Conservation (phyloP, 2,329 filamentous ascomycete genomes). For the Pezicula neosporulosa region DNA sequence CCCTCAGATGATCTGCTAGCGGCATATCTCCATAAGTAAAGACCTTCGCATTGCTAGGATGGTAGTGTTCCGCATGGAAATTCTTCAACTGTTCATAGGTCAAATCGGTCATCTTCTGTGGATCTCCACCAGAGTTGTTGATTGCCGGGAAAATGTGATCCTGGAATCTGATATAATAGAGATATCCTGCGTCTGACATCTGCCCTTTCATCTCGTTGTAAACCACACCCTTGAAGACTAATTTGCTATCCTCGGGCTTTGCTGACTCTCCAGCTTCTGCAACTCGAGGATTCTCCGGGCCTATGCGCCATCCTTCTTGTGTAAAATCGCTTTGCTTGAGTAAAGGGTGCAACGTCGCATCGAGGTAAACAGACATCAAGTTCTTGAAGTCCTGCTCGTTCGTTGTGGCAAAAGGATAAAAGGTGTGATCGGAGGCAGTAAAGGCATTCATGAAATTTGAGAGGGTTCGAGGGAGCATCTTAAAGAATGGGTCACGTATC, state of each 20-base stretch:
- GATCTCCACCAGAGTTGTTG: conserved; percentile 95
- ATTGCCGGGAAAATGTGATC: conserved; percentile 92
- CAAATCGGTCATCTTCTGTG: conserved; percentile 91
- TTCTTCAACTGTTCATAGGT: conserved; percentile 85
- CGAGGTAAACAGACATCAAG: conserved; percentile 92
- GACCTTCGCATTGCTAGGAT: conserved; percentile 95
- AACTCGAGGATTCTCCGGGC: conserved; percentile 75
- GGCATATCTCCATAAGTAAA: conserved; percentile 96
- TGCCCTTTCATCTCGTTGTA: conserved; percentile 99
- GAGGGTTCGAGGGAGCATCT: conserved; percentile 97
- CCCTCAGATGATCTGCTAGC: conserved; percentile 72
- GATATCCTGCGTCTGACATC: conserved; percentile 94
- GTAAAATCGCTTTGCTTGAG: conserved; percentile 89
- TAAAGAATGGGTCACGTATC: conserved; percentile 99
- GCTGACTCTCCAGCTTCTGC: conserved; percentile 37
- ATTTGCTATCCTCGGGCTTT: conserved; percentile 54
- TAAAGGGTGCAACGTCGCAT: conserved; percentile 86
- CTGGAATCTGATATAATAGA: conserved; percentile 94
- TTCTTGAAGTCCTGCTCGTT: conserved; percentile 95
- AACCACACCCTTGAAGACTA: conserved; percentile 96
- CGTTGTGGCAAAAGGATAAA: conserved; percentile 96
- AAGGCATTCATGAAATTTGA: conserved; percentile 99
- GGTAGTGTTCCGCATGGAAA: conserved; percentile 92
- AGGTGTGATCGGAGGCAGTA: conserved; percentile 93
- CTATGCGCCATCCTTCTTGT: conserved; percentile 95